These are phyloP conservation scores for Venturia pyrina DNA, from an alignment of 2,329 filamentous ascomycete species.

Conservation along the genomic window DNA sequence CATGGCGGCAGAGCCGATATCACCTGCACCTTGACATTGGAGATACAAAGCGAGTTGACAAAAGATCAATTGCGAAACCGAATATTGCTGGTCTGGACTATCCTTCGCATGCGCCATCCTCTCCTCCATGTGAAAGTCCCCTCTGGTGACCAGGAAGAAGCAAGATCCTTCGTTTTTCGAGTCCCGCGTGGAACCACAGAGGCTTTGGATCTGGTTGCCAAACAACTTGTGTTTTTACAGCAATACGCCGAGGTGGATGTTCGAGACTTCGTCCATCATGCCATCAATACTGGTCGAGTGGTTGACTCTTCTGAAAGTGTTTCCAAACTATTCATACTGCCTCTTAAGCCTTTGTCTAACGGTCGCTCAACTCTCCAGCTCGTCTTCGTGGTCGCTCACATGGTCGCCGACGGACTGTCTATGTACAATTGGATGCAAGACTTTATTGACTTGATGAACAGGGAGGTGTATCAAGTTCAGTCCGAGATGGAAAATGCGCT, in stretches of 20 bases:
- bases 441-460: constrained; percentile 30
- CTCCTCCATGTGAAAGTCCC: constrained; percentile 25
- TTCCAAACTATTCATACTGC: constrained; percentile 31
- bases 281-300: constrained; percentile 30
- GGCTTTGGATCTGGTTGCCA: constrained; percentile 22
- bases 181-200: constrained; percentile 20
- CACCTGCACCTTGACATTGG: constrained; percentile 28
- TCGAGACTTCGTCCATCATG: constrained; percentile 31
- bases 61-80: constrained; percentile 23
- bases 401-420: constrained; percentile 36
- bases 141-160: constrained; percentile 13
- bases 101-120: constrained; percentile 29
- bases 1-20: constrained; percentile 38
- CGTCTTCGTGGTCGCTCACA: constrained; percentile 32
- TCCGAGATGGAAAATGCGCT: constrained; percentile 8
- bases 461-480: constrained; percentile 11
- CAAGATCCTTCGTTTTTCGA: constrained; percentile 24
- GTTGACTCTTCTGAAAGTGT: constrained; percentile 28
- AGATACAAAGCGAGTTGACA: constrained; percentile 23
- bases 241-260: constrained; percentile 24
- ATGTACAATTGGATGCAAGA: constrained; percentile 33
- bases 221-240: constrained; percentile 26
- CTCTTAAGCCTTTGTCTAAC: constrained; percentile 17
- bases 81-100: constrained; percentile 31
- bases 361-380: constrained; percentile 25